phyloP scores from a whole-genome alignment of 352 stramenopile genomes.

The Phytophthora melonis region DNA sequence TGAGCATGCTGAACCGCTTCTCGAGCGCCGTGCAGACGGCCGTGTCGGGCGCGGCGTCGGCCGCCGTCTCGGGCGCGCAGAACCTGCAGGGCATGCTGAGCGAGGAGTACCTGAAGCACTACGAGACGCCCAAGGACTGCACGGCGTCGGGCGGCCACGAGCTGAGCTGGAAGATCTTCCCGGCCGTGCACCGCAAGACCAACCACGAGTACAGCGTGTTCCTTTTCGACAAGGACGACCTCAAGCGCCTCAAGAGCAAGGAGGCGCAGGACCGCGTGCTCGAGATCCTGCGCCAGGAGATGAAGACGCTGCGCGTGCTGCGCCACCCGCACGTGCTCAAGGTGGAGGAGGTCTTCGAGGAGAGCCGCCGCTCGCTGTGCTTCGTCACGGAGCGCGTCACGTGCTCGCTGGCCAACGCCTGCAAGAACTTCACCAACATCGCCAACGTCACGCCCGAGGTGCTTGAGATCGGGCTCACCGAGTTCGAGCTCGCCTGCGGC shows the following conservation, averaged over 20 bases:
- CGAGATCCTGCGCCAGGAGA: conserved; percentile 89
- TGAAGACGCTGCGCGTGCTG: conserved; percentile 88
- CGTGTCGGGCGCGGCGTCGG: conserved; percentile 57
- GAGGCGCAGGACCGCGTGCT: conserved; percentile 88
- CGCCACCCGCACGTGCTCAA: conserved; percentile 92
- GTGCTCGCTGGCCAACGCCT: conserved; percentile 91
- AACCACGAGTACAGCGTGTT: conserved; percentile 85
- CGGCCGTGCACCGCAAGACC: conserved; percentile 82
- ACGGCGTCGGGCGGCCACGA: conserved; percentile 87
- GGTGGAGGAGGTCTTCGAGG: conserved; percentile 92
- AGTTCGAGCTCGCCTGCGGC: conserved; percentile 89
- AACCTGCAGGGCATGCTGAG: conserved; percentile 75
- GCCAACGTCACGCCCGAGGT: conserved; percentile 88
- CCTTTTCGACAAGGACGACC: conserved; percentile 89
- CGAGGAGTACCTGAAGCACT: conserved; percentile 88
- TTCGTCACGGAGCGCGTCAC: conserved; percentile 93
- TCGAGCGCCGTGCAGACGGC: conserved; percentile 76
- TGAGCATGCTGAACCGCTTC: conserved; percentile 83
- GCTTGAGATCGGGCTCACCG: conserved; percentile 86
- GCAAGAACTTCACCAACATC: conserved; percentile 91
- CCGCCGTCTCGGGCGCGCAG: conserved; percentile 51
- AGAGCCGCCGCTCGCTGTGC: conserved; percentile 83
- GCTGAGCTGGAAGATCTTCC: conserved; percentile 88
- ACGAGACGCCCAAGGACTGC: conserved; percentile 88
- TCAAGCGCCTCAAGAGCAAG: conserved; percentile 87